Percentiles rank a stretch among this genome's conserved stretches.
Evolutionary conservation across 768 basidiomycete species (phyloP).

Genomic region (Roridomyces roridus): DNA sequence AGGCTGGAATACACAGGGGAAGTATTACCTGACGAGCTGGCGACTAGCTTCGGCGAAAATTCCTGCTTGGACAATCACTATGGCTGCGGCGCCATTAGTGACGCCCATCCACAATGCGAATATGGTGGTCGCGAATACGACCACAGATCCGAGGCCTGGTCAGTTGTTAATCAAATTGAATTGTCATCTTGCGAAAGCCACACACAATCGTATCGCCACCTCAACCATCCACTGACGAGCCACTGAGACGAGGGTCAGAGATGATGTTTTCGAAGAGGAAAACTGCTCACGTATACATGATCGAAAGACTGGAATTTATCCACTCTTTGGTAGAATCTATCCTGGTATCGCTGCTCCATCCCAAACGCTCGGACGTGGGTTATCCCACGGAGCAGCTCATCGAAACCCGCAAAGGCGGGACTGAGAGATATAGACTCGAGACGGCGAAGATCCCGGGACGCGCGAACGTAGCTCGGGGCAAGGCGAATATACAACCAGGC

Average conservation of each 20-base stretch:
- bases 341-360: conserved; percentile 71
- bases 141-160: conserved; percentile 69
- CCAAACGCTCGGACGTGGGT: conserved; percentile 74
- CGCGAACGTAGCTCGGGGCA: conserved; percentile 63
- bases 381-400: conserved; percentile 71
- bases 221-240: conserved; percentile 72
- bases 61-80: conserved; percentile 75
- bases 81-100: conserved; percentile 65
- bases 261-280: conserved; percentile 20
- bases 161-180: neutral
- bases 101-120: conserved; percentile 67
- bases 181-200: neutral
- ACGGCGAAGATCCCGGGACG: conserved; percentile 71
- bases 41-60: conserved; percentile 74
- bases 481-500: conserved; percentile 72
- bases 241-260: conserved; percentile 45
- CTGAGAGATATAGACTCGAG: conserved; percentile 72
- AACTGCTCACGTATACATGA: conserved; percentile 65
- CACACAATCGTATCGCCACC: conserved; percentile 73
- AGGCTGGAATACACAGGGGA: neutral
- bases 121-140: conserved; percentile 72
- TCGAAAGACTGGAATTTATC: conserved; percentile 76
- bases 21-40: conserved; percentile 58
- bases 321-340: conserved; percentile 64
- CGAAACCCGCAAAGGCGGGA: conserved; percentile 76